These are phyloP conservation scores for Ophiostoma sp. DNA, from an alignment of 2,329 filamentous ascomycete species.

Conservation along the genomic window DNA sequence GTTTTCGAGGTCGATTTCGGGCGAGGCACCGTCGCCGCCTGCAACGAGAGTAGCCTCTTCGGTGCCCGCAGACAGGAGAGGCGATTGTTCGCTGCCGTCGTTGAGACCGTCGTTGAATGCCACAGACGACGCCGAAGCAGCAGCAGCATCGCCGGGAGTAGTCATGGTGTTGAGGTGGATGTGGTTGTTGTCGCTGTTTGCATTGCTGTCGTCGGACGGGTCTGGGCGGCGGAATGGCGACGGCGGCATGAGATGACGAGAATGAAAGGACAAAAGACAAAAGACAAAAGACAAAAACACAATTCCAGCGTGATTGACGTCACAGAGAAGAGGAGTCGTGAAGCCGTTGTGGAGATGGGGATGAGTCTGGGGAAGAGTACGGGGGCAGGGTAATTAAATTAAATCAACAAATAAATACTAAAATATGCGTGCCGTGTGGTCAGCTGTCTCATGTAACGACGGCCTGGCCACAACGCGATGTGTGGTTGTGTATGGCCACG, in stretches of 20 bases:
- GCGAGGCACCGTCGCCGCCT: constrained; percentile 25
- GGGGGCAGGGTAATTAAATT: background rate
- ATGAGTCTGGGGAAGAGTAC: background rate
- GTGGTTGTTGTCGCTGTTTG: constrained; percentile 1
- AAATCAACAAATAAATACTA: background rate
- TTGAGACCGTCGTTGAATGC: constrained; percentile 22
- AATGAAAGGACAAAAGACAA: background rate
- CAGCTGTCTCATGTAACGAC: background rate
- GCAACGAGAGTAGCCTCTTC: constrained; percentile 25
- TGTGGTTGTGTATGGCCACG: background rate
- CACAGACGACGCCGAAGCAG: background rate
- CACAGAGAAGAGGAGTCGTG: background rate
- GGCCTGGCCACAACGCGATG: background rate
- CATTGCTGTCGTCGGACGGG: constrained; percentile 23
- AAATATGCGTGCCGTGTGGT: constrained; percentile 1
- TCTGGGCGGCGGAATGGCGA: constrained; percentile 34
- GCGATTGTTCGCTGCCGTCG: constrained; percentile 42
- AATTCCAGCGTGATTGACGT: background rate
- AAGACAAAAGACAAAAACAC: background rate
- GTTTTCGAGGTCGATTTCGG: constrained; percentile 32
- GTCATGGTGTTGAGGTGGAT: constrained; percentile 5
- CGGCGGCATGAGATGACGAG: constrained; percentile 37
- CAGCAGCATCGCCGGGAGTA: constrained; percentile 27
- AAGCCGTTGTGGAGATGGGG: background rate
- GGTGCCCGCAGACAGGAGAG: constrained; percentile 40